Base-by-base conservation (phyloP, 768 basidiomycete species). In the Hydnomerulius pinastri region DNA sequence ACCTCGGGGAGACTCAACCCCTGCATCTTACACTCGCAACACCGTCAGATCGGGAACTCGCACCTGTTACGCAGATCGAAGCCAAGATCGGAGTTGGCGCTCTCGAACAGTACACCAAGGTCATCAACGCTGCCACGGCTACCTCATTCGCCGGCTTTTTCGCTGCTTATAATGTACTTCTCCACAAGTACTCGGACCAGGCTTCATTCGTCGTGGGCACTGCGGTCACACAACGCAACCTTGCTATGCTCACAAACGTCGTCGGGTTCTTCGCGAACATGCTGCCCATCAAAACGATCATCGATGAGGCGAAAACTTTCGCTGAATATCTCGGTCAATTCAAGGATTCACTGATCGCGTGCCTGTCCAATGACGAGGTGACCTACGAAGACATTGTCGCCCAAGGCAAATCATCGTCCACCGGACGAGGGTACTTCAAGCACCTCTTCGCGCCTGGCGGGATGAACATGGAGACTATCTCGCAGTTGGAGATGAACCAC, bases 211-310 rank as follows among this genome's bases (percentile, higher is more conserved):
- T 49, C n/a, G 57, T 58, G 13, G 57, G 57, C 38, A 58, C 57
- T 18, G 49, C 57, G 24, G 57, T 52, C 36, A 58, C 50, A 5
- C 57, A 58, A 43, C 49, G 54, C 20, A 54, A 49, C 36, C 44
- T 58, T 18, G 36, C 57, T 11, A 54, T 55, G 38, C 50, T 58
- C 17, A 27, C 45, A 7, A 54, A 58, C 23, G 57, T 58, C n/a
- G 46, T 58, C 21, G 57, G 57, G 6, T 58, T 58, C 57, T 58
- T 58, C 42, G 50, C 57, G 13, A 58, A 58, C 46, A 51, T 55
- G 43, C 57, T 58, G 33, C 57, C 57, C 18, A 50, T 58, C 48
- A 50, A 51, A 25, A 58, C 57, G 17, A 41, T 30, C 17, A 52
- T 58, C 28, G 57, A 58, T 21, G 57, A 55, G 27, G 44, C 29